phyloP scores from a whole-genome alignment of 169 alveolate species.

The Theileria annulata region DNA sequence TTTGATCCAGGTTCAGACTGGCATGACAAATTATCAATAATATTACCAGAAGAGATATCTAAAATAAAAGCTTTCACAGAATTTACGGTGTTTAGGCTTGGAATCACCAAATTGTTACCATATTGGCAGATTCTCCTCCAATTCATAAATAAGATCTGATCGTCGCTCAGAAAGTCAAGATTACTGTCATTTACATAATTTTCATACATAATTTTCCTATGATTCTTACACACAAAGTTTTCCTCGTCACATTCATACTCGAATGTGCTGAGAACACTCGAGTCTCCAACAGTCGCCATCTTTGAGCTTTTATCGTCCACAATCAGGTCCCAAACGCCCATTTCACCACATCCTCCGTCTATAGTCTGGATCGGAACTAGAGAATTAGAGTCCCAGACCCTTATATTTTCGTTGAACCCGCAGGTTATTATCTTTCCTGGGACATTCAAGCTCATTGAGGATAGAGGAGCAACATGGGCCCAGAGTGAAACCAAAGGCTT shows the following conservation, averaged over 20 bases:
- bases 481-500: slow-evolving; percentile 45
- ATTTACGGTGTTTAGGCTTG: slow-evolving; percentile 29
- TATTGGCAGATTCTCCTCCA: slow-evolving; percentile 50
- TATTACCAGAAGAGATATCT: slow-evolving; percentile 27
- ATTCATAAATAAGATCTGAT: slow-evolving; percentile 18
- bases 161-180: slow-evolving; percentile 10
- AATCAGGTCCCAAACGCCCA: slow-evolving; percentile 50
- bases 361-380: slow-evolving; percentile 31
- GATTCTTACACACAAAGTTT: slow-evolving; percentile 13
- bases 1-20: background rate
- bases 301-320: slow-evolving; percentile 17
- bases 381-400: slow-evolving; percentile 37
- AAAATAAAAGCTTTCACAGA: slow-evolving; percentile 19
- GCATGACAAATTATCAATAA: slow-evolving; percentile 1
- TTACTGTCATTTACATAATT: slow-evolving; percentile 10
- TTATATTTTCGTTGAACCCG: slow-evolving; percentile 47
- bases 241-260: slow-evolving; percentile 1
- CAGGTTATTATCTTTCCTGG: slow-evolving; percentile 7
- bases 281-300: slow-evolving; percentile 28
- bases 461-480: slow-evolving; percentile 52
- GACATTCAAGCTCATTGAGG: slow-evolving; percentile 37
- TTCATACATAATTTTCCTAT: slow-evolving; percentile 14
- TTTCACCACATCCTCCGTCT: slow-evolving; percentile 29
- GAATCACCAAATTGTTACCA: slow-evolving; percentile 38
- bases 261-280: slow-evolving; percentile 28